Evolutionary conservation across 169 alveolate genomes (phyloP), one percentile per base, ranked within the genome.

Genomic region (Theileria equi): DNA sequence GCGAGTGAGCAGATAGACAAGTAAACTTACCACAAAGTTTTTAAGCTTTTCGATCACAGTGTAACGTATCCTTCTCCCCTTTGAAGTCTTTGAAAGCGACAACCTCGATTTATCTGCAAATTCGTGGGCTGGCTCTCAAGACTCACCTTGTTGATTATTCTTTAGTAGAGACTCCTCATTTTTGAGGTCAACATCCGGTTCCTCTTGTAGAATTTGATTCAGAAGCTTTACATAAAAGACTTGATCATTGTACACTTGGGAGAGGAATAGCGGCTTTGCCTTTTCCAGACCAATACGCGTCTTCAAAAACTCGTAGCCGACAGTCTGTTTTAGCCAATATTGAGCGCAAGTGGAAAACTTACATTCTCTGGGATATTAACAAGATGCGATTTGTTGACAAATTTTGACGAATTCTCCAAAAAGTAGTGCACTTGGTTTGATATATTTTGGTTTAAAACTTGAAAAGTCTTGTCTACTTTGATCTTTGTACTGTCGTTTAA

Each of bases 151-250:
- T 7, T 77, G 73, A 29, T 60, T 69, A 44, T 67, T 58, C 16
- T 67, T 40, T 26, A 77, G 31, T 3, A 36, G 68, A 35, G 48
- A 34, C 60, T 77, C 86, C 28, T 77, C 81, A n/a, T 57, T 69
- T 13, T 69, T 58, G 31, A 74, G 44, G 57, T 74, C 70, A 11
- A 53, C 36, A 21, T 74, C 84, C 23, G 26, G 61, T n/a, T 69
- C 80, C 25, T 59, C 62, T 40, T 66, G 74, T 21, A 28, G 21
- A 26, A 77, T 48, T 34, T 36, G 55, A 13, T 67, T 66, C 41
- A 77, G 36, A 53, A 77, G 64, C 40, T 77, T 71, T 21, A 77
- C 77, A 25, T 77, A 77, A 57, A 66, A 77, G 26, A 52, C 63
- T 55, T 77, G 86, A 10, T 77, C 86, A 49, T 45, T 77, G 28